These are phyloP conservation scores for Pleurotus citrinopileatus DNA, from an alignment of 768 basidiomycete genomes.

Conservation along the genomic window DNA sequence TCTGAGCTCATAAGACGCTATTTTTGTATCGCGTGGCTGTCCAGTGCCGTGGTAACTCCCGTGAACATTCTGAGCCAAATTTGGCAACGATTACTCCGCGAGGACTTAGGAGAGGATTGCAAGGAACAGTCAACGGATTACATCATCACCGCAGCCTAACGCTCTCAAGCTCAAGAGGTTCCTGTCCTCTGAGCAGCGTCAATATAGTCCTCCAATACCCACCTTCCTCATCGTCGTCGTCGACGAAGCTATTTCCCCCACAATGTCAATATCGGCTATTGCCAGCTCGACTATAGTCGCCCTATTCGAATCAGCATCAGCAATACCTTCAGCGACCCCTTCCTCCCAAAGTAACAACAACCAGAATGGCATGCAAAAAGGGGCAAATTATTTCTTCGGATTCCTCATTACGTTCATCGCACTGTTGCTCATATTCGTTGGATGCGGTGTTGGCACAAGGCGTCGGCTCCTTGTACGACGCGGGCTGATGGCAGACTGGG, in stretches of 20 bases:
- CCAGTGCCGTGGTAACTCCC: no score
- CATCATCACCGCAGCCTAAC: background rate
- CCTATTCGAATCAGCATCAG: conserved; percentile 7
- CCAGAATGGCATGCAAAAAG: conserved; percentile 19
- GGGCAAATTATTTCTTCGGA: conserved; percentile 48
- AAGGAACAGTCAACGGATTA: background rate
- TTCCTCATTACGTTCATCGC: conserved; percentile 49
- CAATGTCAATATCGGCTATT: background rate
- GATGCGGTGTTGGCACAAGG: conserved; percentile 47
- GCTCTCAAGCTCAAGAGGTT: conserved; percentile 12
- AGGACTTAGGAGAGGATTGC: no score
- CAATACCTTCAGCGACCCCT: background rate
- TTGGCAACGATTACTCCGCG: no score
- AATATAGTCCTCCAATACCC: no score
- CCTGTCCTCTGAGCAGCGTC: background rate
- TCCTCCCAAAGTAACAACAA: background rate
- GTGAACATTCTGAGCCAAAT: no score
- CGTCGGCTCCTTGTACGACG: conserved; percentile 31
- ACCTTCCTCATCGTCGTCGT: no score
- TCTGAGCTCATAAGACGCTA: no score
- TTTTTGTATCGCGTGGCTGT: no score
- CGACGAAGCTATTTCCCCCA: no score
- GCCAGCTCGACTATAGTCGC: background rate
- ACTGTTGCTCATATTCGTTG: conserved; percentile 48
- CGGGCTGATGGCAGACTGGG: conserved; percentile 17